Base-by-base conservation (phyloP, 208 protist genomes). In the Leishmania tarentolae region DNA sequence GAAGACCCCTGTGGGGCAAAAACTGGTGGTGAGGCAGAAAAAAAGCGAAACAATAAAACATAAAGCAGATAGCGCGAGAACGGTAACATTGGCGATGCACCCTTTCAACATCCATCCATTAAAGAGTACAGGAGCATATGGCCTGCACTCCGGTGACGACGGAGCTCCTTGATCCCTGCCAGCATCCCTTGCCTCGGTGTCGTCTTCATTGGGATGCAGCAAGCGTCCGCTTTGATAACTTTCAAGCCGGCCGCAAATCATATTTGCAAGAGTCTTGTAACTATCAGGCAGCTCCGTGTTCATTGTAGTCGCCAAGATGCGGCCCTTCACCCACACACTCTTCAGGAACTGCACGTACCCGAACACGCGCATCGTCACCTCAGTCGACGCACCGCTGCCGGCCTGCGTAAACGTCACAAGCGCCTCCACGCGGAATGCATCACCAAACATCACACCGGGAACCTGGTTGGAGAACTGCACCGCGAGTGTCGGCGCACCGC, bases 401-500 rank as follows among this genome's bases (percentile, higher is more conserved):
- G 44, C 56, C 83, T 94, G 87, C 6, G 87, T 83, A 77, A 92
- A 92, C 65, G 82, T 66, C 35, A 86, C 66, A 28, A 92, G 70
- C 37, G 87, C 82, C 82, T 94, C 88, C 31, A 65, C 85, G 46
- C 91, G 91, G 63, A 94, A 94, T 28, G 89, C 78, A n/a, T 92
- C 88, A 40, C 84, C 75, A 76, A 90, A 92, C 89, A 89, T 91
- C 37, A 92, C 89, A 31, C 89, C 88, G 4, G 83, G 74, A 6
- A 87, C 83, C 84, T 94, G 91, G 59, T 86, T 89, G 53, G 91
- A 94, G 47, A 92, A 86, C 73, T 94, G 91, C 59, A 93, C 83
- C 56, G 88, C 72, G 50, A 94, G 76, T n/a, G 86, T 91, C 35
- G 89, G 89, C 75, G 59, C 68, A 37, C 85, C 89, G 53, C 69